phyloP scores from a whole-genome alignment of 805 yeast genomes.

The Kazachstania psychrophila region DNA sequence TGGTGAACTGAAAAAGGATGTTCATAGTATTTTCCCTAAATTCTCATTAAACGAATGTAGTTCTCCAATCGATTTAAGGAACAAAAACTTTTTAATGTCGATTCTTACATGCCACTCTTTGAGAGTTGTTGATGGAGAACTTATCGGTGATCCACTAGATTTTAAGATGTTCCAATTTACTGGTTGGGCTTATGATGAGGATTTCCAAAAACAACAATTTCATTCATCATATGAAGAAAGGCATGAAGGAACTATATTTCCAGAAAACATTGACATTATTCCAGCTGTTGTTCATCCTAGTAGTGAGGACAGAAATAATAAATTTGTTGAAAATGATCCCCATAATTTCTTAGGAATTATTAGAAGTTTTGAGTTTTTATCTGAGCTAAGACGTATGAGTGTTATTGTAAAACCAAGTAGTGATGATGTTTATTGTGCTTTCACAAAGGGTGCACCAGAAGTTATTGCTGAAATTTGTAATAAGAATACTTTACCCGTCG shows the following conservation, averaged over 20 bases:
- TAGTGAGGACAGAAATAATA: slow-evolving; percentile 20
- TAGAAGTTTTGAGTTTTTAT: slow-evolving; percentile 68
- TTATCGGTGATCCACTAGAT: slow-evolving; percentile 92
- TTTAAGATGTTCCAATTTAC: slow-evolving; percentile 89
- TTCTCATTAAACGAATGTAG: slow-evolving; percentile 25
- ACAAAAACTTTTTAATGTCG: slow-evolving; percentile 30
- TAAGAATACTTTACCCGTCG: slow-evolving; percentile 59
- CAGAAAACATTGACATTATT: slow-evolving; percentile 35
- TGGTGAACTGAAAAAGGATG: slow-evolving; percentile 20
- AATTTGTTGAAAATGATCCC: slow-evolving; percentile 30
- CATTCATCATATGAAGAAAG: slow-evolving; percentile 33
- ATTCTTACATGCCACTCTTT: slow-evolving; percentile 75
- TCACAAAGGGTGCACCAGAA: slow-evolving; percentile 97
- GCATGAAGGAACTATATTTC: slow-evolving; percentile 32
- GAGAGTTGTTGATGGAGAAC: slow-evolving; percentile 63
- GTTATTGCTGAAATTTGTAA: slow-evolving; percentile 72
- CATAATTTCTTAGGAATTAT: slow-evolving; percentile 38
- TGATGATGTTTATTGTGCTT: slow-evolving; percentile 38
- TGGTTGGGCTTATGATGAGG: slow-evolving; percentile 66
- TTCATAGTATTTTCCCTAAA: slow-evolving; percentile 20
- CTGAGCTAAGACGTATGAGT: slow-evolving; percentile 83
- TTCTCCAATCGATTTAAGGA: slow-evolving; percentile 23
- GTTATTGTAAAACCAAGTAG: slow-evolving; percentile 51
- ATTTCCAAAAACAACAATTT: slow-evolving; percentile 35
- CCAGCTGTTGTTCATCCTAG: slow-evolving; percentile 46